Conservation (phyloP, 2,329 filamentous ascomycete species). For the Chaetomium globosum region DNA sequence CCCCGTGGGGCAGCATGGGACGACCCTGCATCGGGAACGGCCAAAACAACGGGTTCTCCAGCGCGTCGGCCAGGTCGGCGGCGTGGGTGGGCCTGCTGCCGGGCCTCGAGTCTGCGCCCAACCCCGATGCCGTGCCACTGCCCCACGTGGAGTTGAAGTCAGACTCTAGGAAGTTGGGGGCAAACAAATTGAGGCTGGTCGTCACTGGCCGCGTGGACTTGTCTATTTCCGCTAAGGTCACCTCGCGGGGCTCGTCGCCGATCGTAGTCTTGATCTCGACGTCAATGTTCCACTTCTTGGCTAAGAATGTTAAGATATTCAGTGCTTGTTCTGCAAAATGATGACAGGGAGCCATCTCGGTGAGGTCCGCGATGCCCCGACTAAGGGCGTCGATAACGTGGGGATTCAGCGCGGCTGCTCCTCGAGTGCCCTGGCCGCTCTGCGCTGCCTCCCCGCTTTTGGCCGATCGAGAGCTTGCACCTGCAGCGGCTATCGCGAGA, state of each 20-base stretch:
- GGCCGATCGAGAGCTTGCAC: conserved; percentile 28
- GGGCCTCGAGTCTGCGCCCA: neutral
- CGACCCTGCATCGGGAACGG: conserved; percentile 63
- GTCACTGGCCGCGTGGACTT: conserved; percentile 47
- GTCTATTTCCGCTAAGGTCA: conserved; percentile 1
- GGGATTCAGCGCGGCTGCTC: conserved; percentile 43
- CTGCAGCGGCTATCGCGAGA: conserved; percentile 54
- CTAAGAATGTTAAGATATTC: conserved; percentile 61
- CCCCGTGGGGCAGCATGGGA: conserved; percentile 55
- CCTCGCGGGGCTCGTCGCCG: conserved; percentile 6
- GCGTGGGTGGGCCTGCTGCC: conserved; percentile 11
- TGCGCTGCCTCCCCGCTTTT: conserved; percentile 2
- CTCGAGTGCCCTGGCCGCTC: conserved; percentile 12
- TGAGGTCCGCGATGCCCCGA: conserved; percentile 60
- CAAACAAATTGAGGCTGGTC: conserved; percentile 60
- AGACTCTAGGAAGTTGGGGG: conserved; percentile 51
- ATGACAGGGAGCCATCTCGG: conserved; percentile 64
- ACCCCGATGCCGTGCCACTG: conserved; percentile 26
- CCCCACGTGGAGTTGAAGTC: conserved; percentile 57
- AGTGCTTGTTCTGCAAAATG: conserved; percentile 63
- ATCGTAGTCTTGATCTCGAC: conserved; percentile 47
- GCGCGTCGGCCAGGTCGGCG: conserved; percentile 41
- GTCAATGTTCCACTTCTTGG: conserved; percentile 61
- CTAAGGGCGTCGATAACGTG: conserved; percentile 51
- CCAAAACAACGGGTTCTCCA: conserved; percentile 62